Percentiles rank a stretch among this genome's conserved stretches.
Conservation (phyloP, 257 asterid genomes). For the Apocynum venetum region DNA sequence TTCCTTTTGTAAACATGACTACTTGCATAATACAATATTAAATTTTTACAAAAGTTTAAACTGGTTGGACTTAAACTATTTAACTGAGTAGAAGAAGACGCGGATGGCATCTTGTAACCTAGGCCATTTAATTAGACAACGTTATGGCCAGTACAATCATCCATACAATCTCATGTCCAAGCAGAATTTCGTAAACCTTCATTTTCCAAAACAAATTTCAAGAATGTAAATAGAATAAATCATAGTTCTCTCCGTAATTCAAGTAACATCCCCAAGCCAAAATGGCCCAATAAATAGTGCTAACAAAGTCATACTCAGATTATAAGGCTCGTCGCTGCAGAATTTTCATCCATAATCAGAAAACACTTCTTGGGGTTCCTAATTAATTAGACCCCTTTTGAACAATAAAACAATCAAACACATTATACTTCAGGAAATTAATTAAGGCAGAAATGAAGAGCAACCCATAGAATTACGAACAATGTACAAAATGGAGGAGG, state of each 20-base stretch:
- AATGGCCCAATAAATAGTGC: neutral
- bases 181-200: neutral
- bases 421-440: neutral
- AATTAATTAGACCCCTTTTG: neutral
- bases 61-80: too few relatives aligned
- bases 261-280: neutral
- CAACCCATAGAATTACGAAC: conserved; percentile 19
- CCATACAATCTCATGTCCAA: neutral
- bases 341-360: neutral
- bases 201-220: neutral
- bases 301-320: too few relatives aligned
- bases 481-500: conserved; percentile 53
- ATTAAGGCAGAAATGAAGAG: neutral
- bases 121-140: neutral
- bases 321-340: too few relatives aligned
- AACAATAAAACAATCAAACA: conserved; percentile 2
- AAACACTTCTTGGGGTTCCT: neutral
- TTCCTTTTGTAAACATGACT: too few relatives aligned
- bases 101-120: neutral
- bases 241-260: neutral
- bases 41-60: neutral
- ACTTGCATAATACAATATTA: neutral
- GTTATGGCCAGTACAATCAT: neutral
- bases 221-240: neutral
- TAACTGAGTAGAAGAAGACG: too few relatives aligned